phyloP scores from a whole-genome alignment of 2,329 filamentous ascomycete genomes.

The Trichoderma arundinaceum region DNA sequence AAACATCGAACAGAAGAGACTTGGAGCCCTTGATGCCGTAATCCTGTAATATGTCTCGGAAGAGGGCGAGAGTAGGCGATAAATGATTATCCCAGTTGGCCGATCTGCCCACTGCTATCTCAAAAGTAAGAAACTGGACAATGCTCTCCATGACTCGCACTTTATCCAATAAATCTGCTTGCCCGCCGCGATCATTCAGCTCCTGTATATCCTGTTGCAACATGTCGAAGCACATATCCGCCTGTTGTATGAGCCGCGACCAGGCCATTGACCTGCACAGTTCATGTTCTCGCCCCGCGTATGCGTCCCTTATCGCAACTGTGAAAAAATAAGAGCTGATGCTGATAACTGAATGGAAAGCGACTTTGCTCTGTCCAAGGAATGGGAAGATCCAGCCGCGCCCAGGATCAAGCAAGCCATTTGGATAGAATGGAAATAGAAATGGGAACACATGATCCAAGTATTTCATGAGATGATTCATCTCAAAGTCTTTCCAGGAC shows the following conservation, averaged over 20 bases:
- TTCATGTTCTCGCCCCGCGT: background rate
- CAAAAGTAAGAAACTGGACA: constrained; percentile 6
- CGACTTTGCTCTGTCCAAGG: background rate
- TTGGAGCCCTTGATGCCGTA: too few relatives aligned
- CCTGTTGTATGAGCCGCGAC: background rate
- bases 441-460: constrained; percentile 8
- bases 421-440: background rate
- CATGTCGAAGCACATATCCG: background rate
- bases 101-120: background rate
- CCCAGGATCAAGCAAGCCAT: background rate
- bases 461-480: constrained; percentile 4
- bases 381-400: constrained; percentile 10
- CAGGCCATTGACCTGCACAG: background rate
- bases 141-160: constrained; percentile 7
- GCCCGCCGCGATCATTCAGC: background rate
- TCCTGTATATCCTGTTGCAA: constrained; percentile 9
- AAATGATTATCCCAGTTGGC: too few relatives aligned
- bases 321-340: background rate
- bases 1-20: too few relatives aligned
- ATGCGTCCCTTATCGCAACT: background rate
- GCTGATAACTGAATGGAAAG: background rate
- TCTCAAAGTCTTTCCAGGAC: too few relatives aligned
- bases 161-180: background rate
- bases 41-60: too few relatives aligned
- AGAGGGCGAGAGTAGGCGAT: too few relatives aligned